Conservation (phyloP, 2,329 filamentous ascomycete genomes). For the Drechslera avenae region DNA sequence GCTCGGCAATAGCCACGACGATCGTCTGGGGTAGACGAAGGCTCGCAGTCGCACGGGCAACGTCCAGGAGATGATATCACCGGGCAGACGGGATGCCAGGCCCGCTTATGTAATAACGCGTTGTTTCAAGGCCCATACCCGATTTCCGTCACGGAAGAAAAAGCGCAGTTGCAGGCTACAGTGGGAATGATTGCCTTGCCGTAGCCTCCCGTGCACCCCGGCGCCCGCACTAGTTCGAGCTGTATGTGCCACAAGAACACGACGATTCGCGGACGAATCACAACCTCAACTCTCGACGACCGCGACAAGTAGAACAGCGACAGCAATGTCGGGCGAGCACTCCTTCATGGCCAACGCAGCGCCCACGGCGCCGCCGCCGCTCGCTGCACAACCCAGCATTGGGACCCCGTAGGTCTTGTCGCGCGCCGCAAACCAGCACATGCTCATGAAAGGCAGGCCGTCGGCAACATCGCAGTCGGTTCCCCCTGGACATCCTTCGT, state of each 20-base stretch:
- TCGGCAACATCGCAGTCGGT: constrained; percentile 29
- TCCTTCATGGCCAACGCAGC: constrained; percentile 47
- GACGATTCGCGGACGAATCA: constrained; percentile 20
- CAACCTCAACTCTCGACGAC: constrained; percentile 24
- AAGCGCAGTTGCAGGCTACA: constrained; percentile 11
- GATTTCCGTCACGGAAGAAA: background rate
- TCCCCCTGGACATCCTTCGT: constrained; percentile 40
- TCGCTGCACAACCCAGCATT: constrained; percentile 43
- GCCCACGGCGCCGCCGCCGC: constrained; percentile 35
- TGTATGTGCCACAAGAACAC: constrained; percentile 12
- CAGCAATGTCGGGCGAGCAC: constrained; percentile 46
- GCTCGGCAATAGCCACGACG: background rate
- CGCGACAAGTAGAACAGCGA: constrained; percentile 8
- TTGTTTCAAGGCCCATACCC: background rate
- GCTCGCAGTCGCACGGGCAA: background rate
- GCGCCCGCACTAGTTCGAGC: constrained; percentile 14
- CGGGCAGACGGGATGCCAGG: background rate
- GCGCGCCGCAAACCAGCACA: constrained; percentile 13
- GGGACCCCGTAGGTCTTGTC: constrained; percentile 39
- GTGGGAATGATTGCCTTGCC: constrained; percentile 10
- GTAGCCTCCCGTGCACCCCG: constrained; percentile 13
- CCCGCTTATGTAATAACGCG: constrained; percentile 3
- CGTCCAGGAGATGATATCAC: no score
- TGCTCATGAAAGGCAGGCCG: constrained; percentile 25
- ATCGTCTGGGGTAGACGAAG: background rate